A percentile compares a stretch with the other conserved stretches of the same genome.
Evolutionary conservation across 1,139 yeast genomes (phyloP).

Genomic region (Wickerhamomyces sp.): DNA sequence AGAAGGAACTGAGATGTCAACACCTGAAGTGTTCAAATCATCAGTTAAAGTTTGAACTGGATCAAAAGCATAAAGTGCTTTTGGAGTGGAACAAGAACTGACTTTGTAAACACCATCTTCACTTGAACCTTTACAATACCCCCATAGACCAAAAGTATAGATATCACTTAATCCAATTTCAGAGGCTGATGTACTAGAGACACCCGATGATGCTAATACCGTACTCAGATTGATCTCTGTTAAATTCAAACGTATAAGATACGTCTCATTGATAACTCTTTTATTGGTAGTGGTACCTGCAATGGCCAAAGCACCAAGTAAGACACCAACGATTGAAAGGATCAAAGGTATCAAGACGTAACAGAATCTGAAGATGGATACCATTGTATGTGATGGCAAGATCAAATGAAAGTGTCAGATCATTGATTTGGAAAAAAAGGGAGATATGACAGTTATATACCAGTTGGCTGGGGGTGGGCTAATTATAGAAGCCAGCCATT

Average conservation of each 20-base stretch:
- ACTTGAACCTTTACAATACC: conserved; percentile 60
- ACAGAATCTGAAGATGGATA: conserved; percentile 22
- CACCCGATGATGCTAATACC: conserved; percentile 3
- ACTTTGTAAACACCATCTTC: conserved; percentile 30
- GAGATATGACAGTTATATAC: too few relatives aligned
- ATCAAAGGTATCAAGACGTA: conserved; percentile 34
- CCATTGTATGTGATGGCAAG: conserved; percentile 11
- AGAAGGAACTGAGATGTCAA: conserved; percentile 27
- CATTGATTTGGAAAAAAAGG: too few relatives aligned
- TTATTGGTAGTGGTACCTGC: conserved; percentile 34
- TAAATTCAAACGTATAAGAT: conserved; percentile 37
- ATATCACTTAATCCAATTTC: conserved; percentile 53
- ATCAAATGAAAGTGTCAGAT: too few relatives aligned
- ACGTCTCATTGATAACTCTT: conserved; percentile 32
- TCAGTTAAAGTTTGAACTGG: conserved; percentile 33
- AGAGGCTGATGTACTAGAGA: conserved; percentile 11
- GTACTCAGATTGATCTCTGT: conserved; percentile 22
- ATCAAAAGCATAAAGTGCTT: conserved; percentile 45
- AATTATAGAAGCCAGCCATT: conserved; percentile 1
- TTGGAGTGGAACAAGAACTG: conserved; percentile 53
- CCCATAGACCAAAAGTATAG: conserved; percentile 66
- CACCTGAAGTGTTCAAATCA: conserved; percentile 2
- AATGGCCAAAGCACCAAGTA: conserved; percentile 34
- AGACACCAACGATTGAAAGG: conserved; percentile 33
- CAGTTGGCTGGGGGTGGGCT: not conserved